Evolutionary conservation across 1,284 basidiomycete species (phyloP), one percentile per base, ranked within the genome.

Genomic region (Omphalotus olearius): DNA sequence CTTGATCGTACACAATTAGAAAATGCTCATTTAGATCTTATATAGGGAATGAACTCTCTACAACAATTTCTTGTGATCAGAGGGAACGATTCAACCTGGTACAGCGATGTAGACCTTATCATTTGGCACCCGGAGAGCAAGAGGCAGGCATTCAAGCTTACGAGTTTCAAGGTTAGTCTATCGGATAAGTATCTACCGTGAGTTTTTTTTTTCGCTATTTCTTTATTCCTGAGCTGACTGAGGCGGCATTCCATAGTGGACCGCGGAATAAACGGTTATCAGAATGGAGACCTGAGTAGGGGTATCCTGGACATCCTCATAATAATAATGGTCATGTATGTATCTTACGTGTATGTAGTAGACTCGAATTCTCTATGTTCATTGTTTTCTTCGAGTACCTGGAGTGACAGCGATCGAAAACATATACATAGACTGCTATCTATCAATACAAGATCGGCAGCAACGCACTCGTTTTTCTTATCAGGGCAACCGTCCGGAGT

Each of bases 41-140:
- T 36, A 2, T 16, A 53, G 36, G 75, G 74, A 9, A 56, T 75
- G 26, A 76, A 75, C 42, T 62, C 68, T 0, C n/a, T n/a, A 18
- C 9, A 33, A 33, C 30, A 33, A n/a, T 45, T 10, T 28, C 6
- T 11, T 28, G 3, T 20, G 11, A 4, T 17, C 43, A 45, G 43
- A 60, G 54, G 59, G 59, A 3, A 47, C 59, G 1, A 59, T 60
- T 17, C 58, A 50, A 16, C 58, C 58, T 16, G 59, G 58, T 6
- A n/a, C n/a, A 56, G 53, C 28, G 59, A 60, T 40, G 58, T 58
- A 9, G 58, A 59, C 16, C 41, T 59, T 13, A 40, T 56, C 14
- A 59, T 59, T 33, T 60, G 59, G 59, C 17, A 40, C 6, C 17
- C 48, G 52, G 56, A 35, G 38, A 51, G 7, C 38, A 49, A 35